phyloP scores from a whole-genome alignment of 1,139 yeast species.

The Diutina mesorugosa region DNA sequence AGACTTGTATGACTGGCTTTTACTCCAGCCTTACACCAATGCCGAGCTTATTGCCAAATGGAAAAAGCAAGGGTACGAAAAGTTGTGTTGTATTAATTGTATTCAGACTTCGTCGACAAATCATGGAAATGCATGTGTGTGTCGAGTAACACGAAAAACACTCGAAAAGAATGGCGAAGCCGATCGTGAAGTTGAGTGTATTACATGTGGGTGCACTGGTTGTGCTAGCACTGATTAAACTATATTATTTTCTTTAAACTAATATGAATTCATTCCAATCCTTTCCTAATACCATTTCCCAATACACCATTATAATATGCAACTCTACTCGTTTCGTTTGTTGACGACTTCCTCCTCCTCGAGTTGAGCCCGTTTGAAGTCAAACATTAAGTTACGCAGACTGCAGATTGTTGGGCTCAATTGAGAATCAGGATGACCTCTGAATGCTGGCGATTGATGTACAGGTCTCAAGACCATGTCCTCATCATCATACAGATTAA shows the following conservation, averaged over 20 bases:
- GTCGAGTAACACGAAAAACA: conserved; percentile 59
- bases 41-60: conserved; percentile 73
- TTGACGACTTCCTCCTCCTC: not conserved
- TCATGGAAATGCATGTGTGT: conserved; percentile 64
- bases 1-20: conserved; percentile 67
- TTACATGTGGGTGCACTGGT: conserved; percentile 83
- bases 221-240: conserved; percentile 68
- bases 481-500: conserved; percentile 39
- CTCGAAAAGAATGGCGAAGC: conserved; percentile 26
- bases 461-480: conserved; percentile 33
- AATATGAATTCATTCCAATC: not conserved
- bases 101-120: conserved; percentile 53
- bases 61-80: conserved; percentile 85
- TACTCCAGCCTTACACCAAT: conserved; percentile 58
- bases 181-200: conserved; percentile 33
- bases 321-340: not conserved
- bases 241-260: not conserved
- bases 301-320: not conserved
- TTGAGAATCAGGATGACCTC: not conserved
- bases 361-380: not conserved
- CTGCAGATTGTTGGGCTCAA: not conserved
- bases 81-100: conserved; percentile 73
- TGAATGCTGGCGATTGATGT: not conserved
- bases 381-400: not conserved
- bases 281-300: not conserved